Evolutionary conservation across 2,329 filamentous ascomycete species (phyloP).

Genomic region (Exophiala xenobiotica): DNA sequence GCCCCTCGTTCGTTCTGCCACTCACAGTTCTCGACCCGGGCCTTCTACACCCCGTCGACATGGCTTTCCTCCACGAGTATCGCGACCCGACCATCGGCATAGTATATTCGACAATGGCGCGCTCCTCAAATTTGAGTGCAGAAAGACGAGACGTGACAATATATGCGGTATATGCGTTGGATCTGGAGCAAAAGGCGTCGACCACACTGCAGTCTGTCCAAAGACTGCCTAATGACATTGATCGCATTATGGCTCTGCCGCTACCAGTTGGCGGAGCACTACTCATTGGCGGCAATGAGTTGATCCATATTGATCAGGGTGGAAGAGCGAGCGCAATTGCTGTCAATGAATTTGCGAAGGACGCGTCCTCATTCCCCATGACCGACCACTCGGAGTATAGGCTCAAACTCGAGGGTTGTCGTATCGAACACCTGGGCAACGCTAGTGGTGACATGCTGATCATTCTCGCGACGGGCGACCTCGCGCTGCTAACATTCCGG

Average conservation of each 20-base stretch:
- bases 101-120: conserved; percentile 71
- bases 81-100: conserved; percentile 97
- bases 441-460: conserved; percentile 83
- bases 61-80: conserved; percentile 94
- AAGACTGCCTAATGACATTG: conserved; percentile 82
- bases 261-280: conserved; percentile 85
- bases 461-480: conserved; percentile 70
- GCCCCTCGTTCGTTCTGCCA: conserved; percentile 87
- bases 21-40: conserved; percentile 84
- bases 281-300: conserved; percentile 80
- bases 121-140: conserved; percentile 69
- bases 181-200: conserved; percentile 88
- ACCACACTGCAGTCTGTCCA: conserved; percentile 87
- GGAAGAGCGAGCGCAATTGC: conserved; percentile 90
- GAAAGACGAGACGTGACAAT: conserved; percentile 81
- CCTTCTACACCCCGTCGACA: conserved; percentile 83
- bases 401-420: conserved; percentile 77
- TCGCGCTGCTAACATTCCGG: conserved; percentile 76
- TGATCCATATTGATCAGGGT: conserved; percentile 94
- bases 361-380: conserved; percentile 78
- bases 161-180: conserved; percentile 93
- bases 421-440: conserved; percentile 71
- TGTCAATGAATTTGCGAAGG: conserved; percentile 85
- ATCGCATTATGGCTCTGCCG: conserved; percentile 76
- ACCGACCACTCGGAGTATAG: conserved; percentile 79